Conservation (phyloP, 2,329 filamentous ascomycete species). For the Arthrobotrys iridis region DNA sequence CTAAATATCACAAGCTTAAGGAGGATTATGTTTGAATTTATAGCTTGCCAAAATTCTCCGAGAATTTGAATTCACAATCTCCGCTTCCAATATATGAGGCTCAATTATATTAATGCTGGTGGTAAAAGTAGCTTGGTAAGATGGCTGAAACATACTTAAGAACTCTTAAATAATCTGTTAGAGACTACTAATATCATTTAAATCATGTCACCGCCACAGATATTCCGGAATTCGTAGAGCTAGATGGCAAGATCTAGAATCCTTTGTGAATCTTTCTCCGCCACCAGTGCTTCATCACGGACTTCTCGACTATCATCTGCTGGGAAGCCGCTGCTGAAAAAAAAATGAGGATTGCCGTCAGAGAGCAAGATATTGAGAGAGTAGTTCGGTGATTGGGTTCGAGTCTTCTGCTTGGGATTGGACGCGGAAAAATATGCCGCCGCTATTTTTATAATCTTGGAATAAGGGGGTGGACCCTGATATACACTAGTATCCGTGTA, state of each 20-base stretch:
- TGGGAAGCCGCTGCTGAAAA: background rate
- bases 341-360: background rate
- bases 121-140: too few relatives aligned
- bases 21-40: too few relatives aligned
- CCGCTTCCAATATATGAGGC: too few relatives aligned
- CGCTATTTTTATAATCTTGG: background rate
- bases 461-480: background rate
- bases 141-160: too few relatives aligned
- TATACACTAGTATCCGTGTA: background rate
- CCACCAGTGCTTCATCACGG: background rate
- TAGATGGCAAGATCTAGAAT: background rate
- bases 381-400: background rate
- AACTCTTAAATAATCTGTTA: conserved; percentile 7
- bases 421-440: conserved; percentile 2
- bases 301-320: background rate
- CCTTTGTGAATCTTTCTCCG: background rate
- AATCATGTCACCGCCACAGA: conserved; percentile 7
- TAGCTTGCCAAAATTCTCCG: too few relatives aligned
- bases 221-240: conserved; percentile 1
- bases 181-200: conserved; percentile 8
- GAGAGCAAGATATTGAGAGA: background rate
- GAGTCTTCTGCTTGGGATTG: conserved; percentile 6
- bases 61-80: too few relatives aligned
- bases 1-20: too few relatives aligned
- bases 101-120: too few relatives aligned